Evolutionary conservation across 768 basidiomycete genomes (phyloP).

Genomic region (Tremella fuciformis): DNA sequence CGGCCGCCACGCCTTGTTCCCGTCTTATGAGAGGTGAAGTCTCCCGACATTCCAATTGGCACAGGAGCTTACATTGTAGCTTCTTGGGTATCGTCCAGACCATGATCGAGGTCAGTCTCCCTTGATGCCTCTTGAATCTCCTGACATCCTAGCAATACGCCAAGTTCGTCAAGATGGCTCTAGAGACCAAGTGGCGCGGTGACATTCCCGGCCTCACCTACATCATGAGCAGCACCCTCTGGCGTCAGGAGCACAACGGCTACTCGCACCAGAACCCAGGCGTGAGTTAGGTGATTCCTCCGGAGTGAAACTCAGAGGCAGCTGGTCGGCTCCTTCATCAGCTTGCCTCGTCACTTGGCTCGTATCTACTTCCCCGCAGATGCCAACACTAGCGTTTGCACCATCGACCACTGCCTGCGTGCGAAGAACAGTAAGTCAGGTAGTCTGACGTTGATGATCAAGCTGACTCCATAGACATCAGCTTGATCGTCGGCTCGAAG

Average conservation of each 20-base stretch:
- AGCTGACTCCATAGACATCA: constrained; percentile 35
- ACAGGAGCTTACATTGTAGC: constrained; percentile 10
- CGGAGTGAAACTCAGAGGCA: constrained; percentile 51
- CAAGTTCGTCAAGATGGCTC: constrained; percentile 81
- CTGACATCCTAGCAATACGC: constrained; percentile 57
- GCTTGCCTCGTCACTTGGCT: constrained; percentile 60
- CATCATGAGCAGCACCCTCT: constrained; percentile 79
- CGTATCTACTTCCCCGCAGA: constrained; percentile 71
- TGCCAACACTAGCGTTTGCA: constrained; percentile 79
- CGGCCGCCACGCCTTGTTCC: constrained; percentile 71
- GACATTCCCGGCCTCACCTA: constrained; percentile 56
- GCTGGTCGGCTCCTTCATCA: constrained; percentile 81
- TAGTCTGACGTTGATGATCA: background rate
- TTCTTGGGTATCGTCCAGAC: constrained; percentile 87
- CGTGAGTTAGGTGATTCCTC: constrained; percentile 12
- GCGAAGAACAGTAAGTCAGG: constrained; percentile 67
- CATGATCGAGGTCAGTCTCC: constrained; percentile 58
- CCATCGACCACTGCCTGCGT: constrained; percentile 75
- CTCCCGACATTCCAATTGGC: background rate
- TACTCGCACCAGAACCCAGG: constrained; percentile 71
- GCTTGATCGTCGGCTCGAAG: constrained; percentile 77
- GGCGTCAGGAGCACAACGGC: constrained; percentile 72
- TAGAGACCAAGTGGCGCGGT: constrained; percentile 65
- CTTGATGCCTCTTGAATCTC: background rate
- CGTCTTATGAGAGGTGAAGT: constrained; percentile 70